Base-by-base conservation (phyloP, 2,329 filamentous ascomycete species). In the Keithomyces neogunnii region DNA sequence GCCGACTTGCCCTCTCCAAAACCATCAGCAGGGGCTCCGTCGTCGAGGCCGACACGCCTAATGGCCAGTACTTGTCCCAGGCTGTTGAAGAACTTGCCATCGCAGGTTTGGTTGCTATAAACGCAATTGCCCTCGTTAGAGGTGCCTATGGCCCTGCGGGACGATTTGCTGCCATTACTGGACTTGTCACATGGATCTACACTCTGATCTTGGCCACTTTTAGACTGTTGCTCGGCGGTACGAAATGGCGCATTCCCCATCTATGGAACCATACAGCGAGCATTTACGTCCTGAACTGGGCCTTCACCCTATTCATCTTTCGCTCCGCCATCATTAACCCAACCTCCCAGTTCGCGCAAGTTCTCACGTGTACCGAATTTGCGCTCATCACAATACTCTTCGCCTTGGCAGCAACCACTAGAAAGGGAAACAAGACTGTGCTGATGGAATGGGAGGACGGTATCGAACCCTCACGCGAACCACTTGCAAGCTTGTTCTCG, bases 251-350 rank as follows among this genome's bases (percentile, higher is more conserved):
- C 67, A 66, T 93, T 11, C 85, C 86, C 7, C 77, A 80, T 53
- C 73, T 97, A 7, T 99, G 93, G 93, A 91, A 92, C 64, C 93
- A 99, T 68, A 97, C 93, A 0, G 87, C 89, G 26, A 71, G 78
- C 56, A 82, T 99, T 50, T 99, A 99, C 68, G 78, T 80, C 50
- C 73, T 84, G 50, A 85, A 91, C 65, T 99, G 92, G 89, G 62
- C 93, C 4, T 84, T 91, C 62, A 76, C 78, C 7, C 56, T 92
- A 29, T 73, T 89, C 58, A 69, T 92, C 5, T 93, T 97, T 73
- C 89, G 93, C 52, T 96, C 92, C 3, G 85, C 81, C 49, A 70
- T 97, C 53, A 83, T 97, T 55, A 85, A 93, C 66, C 85, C 89
- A 0, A 76, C 73, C 47, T 88, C 87, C 6, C 69, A 66, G 49